A percentile compares a stretch with the other conserved stretches of the same genome.
These are phyloP conservation scores for Kalaharituber pfeilii DNA, from an alignment of 2,329 filamentous ascomycete genomes.

Conservation along the genomic window DNA sequence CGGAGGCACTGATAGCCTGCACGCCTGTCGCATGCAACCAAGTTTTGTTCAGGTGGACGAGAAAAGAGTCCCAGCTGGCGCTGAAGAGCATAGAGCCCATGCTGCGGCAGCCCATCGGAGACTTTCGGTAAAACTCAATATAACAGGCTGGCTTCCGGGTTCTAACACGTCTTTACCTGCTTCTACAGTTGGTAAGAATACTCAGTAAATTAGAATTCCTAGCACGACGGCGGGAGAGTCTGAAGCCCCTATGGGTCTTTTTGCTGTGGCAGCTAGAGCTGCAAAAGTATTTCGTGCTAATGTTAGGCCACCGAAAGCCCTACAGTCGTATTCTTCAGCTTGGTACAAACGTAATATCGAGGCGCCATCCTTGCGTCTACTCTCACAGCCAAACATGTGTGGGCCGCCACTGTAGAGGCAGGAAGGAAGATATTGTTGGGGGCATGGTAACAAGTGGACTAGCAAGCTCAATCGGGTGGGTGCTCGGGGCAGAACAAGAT, in stretches of 20 bases:
- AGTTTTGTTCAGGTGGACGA: slow-evolving; percentile 55
- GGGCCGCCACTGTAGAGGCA: slow-evolving; percentile 28
- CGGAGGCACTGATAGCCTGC: slow-evolving; percentile 56
- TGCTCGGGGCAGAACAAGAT: slow-evolving; percentile 40
- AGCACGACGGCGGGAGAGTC: slow-evolving; percentile 22
- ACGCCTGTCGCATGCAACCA: slow-evolving; percentile 53
- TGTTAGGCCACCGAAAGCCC: slow-evolving; percentile 30
- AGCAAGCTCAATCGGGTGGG: slow-evolving; percentile 49
- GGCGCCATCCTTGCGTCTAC: slow-evolving; percentile 5
- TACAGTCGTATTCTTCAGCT: slow-evolving; percentile 15
- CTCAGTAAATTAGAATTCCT: not conserved
- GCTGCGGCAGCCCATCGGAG: slow-evolving; percentile 41
- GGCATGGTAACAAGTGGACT: slow-evolving; percentile 50
- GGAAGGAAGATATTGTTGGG: slow-evolving; percentile 50
- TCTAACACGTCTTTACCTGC: slow-evolving; percentile 23
- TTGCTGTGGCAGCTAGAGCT: slow-evolving; percentile 35
- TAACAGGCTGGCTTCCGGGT: slow-evolving; percentile 24
- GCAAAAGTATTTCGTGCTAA: slow-evolving; percentile 33
- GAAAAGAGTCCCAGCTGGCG: slow-evolving; percentile 64
- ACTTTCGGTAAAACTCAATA: slow-evolving; percentile 39
- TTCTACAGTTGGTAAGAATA: slow-evolving; percentile 15
- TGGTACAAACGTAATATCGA: slow-evolving; percentile 28
- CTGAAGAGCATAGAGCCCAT: slow-evolving; percentile 51
- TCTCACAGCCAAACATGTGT: slow-evolving; percentile 10
- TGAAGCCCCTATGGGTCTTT: slow-evolving; percentile 37